Percentiles rank a stretch among this genome's conserved stretches.
These are phyloP conservation scores for Fusarium miscanthi DNA, from an alignment of 2,329 filamentous ascomycete genomes.

Conservation along the genomic window DNA sequence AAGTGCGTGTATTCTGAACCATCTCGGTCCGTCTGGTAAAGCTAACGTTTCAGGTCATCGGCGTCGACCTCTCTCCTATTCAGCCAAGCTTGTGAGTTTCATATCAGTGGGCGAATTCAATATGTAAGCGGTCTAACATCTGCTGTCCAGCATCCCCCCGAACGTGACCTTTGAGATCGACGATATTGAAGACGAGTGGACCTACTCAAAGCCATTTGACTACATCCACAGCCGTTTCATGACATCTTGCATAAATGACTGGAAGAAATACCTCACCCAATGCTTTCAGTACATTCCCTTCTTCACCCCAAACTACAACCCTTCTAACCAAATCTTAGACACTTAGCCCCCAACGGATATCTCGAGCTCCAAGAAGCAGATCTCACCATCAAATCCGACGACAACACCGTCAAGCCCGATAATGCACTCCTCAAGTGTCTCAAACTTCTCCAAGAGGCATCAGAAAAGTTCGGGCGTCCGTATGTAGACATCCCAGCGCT, in stretches of 20 bases:
- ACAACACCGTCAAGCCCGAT: not conserved
- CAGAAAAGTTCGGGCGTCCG: not conserved
- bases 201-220: not conserved
- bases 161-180: not conserved
- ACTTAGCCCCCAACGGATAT: not conserved
- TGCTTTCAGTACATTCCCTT: not conserved
- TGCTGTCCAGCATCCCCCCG: accelerated
- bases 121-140: not conserved
- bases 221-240: not conserved
- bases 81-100: not conserved
- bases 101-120: accelerated
- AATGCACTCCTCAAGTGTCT: not conserved
- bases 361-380: not conserved
- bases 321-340: not conserved
- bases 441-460: not conserved
- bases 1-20: not conserved
- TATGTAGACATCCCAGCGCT: not conserved
- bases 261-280: not conserved
- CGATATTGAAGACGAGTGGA: not conserved
- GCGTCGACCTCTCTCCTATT: not conserved
- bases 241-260: not conserved
- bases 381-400: not conserved
- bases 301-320: accelerated
- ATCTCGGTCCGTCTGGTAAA: accelerated
- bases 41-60: not conserved